These are phyloP conservation scores for Hydrangea macrophylla DNA, from an alignment of 148 eudicot genomes.

Conservation along the genomic window DNA sequence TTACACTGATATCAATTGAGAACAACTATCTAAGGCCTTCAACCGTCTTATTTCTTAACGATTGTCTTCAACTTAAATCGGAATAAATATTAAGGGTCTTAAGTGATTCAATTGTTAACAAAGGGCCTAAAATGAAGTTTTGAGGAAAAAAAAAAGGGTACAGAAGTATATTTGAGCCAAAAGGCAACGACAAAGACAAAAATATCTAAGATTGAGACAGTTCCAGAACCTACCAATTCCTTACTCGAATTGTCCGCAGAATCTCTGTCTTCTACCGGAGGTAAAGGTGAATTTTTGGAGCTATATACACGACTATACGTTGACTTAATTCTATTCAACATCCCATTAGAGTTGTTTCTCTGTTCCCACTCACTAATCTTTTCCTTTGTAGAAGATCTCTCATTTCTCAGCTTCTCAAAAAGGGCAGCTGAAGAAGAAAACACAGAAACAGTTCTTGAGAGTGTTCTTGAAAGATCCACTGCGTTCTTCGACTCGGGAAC, in stretches of 20 bases:
- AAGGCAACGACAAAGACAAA: not conserved
- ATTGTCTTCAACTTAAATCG: no score
- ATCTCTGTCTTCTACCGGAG: conserved; percentile 37
- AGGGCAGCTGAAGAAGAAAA: conserved; percentile 99
- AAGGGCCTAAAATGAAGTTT: no score
- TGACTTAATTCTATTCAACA: conserved; percentile 69
- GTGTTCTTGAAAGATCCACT: conserved; percentile 60
- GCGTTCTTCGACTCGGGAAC: conserved; percentile 31
- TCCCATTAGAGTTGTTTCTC: conserved; percentile 39
- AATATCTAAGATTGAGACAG: conserved; percentile 2
- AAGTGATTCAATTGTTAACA: no score
- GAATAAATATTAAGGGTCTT: no score
- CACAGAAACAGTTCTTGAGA: conserved; percentile 90
- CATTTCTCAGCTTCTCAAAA: conserved; percentile 71
- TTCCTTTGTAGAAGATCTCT: conserved; percentile 45
- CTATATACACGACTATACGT: conserved; percentile 69
- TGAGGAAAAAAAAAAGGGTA: no score
- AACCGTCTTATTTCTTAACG: no score
- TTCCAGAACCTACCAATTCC: conserved; percentile 50
- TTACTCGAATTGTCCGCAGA: conserved; percentile 30
- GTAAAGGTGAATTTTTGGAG: conserved; percentile 23
- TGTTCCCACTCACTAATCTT: conserved; percentile 27
- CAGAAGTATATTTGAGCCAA: no score
- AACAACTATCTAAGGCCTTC: no score
- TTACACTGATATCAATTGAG: no score